These are phyloP conservation scores for Rhodotorula paludigena DNA, from an alignment of 768 basidiomycete genomes.

Conservation along the genomic window DNA sequence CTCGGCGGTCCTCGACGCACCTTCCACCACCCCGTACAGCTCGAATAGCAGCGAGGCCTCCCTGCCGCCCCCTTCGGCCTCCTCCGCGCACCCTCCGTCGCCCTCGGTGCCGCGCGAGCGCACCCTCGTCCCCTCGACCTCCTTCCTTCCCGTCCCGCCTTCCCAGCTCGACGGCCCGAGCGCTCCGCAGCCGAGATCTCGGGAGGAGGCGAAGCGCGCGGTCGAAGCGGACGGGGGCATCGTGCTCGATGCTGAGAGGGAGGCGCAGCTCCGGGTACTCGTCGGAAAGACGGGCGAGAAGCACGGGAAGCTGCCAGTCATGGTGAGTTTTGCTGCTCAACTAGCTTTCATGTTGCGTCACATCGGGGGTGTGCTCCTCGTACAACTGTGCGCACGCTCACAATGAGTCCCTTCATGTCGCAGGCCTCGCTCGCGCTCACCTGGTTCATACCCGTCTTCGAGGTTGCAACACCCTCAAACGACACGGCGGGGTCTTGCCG, in stretches of 20 bases:
- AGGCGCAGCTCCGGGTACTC: slow-evolving; percentile 20
- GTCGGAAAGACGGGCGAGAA: slow-evolving; percentile 32
- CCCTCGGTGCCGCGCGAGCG: neutral
- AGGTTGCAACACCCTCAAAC: neutral
- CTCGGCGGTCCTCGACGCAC: neutral
- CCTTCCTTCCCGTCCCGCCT: neutral
- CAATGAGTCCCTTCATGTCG: no score
- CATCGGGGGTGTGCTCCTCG: no score
- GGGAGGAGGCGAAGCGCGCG: neutral
- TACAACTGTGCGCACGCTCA: no score
- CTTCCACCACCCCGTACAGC: neutral
- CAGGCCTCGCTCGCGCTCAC: slow-evolving; percentile 29
- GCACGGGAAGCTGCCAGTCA: slow-evolving; percentile 19
- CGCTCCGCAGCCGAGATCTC: neutral
- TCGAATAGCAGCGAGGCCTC: neutral
- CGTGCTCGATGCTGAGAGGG: slow-evolving; percentile 29
- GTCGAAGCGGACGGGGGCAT: slow-evolving; percentile 16
- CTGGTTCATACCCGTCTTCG: slow-evolving; percentile 34
- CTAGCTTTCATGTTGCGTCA: no score
- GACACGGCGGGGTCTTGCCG: neutral
- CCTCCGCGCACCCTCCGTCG: neutral
- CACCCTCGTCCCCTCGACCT: slow-evolving; percentile 2
- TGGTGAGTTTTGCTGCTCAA: slow-evolving; percentile 9
- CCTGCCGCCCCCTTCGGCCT: neutral
- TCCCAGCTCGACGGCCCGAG: neutral